A percentile compares a stretch with the other conserved stretches of the same genome.
These are phyloP conservation scores for Lumnitzera racemosa DNA, from an alignment of 345 rosid species.

Conservation along the genomic window DNA sequence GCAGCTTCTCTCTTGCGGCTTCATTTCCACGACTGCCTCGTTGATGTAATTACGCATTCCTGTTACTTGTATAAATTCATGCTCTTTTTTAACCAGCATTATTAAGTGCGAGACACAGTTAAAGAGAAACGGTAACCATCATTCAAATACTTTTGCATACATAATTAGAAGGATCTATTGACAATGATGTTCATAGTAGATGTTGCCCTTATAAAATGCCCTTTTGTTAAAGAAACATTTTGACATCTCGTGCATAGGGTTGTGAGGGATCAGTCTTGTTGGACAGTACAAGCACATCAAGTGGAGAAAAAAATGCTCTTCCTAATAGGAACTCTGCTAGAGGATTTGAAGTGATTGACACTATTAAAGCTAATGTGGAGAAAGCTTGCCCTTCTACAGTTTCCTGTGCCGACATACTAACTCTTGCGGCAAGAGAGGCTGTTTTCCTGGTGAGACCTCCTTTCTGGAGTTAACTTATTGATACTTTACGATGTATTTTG, in stretches of 20 bases:
- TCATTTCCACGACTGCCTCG: constrained; percentile 67
- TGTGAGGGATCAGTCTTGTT: constrained; percentile 61
- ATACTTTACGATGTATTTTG: neutral
- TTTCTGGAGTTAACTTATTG: neutral
- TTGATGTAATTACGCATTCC: constrained; percentile 30
- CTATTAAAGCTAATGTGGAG: constrained; percentile 48
- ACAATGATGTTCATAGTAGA: too few species aligned
- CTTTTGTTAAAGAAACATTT: neutral
- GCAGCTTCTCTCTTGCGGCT: constrained; percentile 62
- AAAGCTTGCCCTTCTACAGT: constrained; percentile 49
- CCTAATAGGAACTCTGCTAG: constrained; percentile 46
- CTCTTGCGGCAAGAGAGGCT: constrained; percentile 58
- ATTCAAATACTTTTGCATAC: too few species aligned
- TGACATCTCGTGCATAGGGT: constrained; percentile 26
- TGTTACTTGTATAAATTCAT: neutral
- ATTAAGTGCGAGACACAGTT: too few species aligned
- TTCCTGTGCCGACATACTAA: constrained; percentile 55
- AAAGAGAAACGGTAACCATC: too few species aligned
- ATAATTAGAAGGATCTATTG: too few species aligned
- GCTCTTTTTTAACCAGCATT: neutral
- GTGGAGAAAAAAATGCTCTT: constrained; percentile 42
- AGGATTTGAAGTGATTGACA: constrained; percentile 61
- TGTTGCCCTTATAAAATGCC: too few species aligned
- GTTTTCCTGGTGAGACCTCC: constrained; percentile 31
- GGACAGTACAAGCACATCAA: constrained; percentile 30